Evolutionary conservation across 129 eudicot species (phyloP).

Genomic region (Flaveria trinervia): DNA sequence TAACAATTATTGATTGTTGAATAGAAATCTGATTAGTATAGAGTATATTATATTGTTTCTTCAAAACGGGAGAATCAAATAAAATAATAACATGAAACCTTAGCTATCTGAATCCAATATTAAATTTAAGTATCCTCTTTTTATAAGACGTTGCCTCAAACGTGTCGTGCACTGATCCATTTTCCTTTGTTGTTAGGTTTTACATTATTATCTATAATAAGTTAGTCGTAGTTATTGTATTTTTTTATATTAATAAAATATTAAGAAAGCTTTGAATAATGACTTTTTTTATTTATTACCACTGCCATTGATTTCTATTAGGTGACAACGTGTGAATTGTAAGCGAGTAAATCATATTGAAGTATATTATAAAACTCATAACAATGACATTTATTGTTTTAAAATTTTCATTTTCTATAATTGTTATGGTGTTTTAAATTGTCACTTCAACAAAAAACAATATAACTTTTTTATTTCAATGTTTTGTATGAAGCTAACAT

Average conservation of each 20-base stretch:
- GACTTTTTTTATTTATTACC: background rate
- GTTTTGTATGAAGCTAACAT: background rate
- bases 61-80: background rate
- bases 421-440: background rate
- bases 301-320: background rate
- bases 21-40: background rate
- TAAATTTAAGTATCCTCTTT: background rate
- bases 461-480: background rate
- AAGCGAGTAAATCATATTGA: background rate
- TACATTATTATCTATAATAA: background rate
- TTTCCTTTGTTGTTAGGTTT: conserved; percentile 4
- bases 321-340: background rate
- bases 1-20: background rate
- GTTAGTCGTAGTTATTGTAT: background rate
- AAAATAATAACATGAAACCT: background rate
- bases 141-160: background rate
- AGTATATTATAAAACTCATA: background rate
- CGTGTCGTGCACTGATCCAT: conserved; percentile 9
- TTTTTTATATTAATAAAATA: background rate
- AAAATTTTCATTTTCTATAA: background rate
- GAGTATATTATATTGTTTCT: background rate
- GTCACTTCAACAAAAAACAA: background rate
- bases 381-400: background rate
- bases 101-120: background rate
- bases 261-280: background rate